Evolutionary conservation across 257 asterid species (phyloP).

Genomic region (Nicotiana otophora): DNA sequence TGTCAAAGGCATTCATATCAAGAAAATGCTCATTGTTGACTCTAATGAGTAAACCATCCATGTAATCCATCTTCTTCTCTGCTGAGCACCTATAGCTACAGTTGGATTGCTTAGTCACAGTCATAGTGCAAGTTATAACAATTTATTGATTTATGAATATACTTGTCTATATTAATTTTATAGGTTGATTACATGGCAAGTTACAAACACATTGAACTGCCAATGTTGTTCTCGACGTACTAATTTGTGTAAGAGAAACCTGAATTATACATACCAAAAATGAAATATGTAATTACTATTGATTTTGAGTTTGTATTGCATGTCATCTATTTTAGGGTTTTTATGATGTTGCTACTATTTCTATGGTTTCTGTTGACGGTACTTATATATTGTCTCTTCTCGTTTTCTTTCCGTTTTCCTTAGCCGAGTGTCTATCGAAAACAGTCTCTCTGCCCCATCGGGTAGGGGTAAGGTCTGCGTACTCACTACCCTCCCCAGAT

Average conservation of each 20-base stretch:
- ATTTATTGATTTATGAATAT: not conserved
- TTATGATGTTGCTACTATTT: too few relatives aligned
- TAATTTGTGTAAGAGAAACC: not conserved
- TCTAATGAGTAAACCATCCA: not conserved
- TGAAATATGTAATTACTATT: not conserved
- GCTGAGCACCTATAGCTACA: not conserved
- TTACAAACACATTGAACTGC: not conserved
- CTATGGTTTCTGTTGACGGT: not conserved
- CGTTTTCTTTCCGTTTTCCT: too few relatives aligned
- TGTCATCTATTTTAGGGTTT: too few relatives aligned
- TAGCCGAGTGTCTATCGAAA: too few relatives aligned
- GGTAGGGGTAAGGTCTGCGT: too few relatives aligned
- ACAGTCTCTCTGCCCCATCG: too few relatives aligned
- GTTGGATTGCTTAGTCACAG: not conserved
- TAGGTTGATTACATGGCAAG: not conserved
- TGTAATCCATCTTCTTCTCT: not conserved
- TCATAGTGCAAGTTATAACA: not conserved
- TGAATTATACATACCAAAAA: not conserved
- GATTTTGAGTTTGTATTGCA: not conserved
- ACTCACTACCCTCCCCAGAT: too few relatives aligned
- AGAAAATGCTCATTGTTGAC: constrained; percentile 12
- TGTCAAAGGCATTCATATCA: constrained; percentile 46
- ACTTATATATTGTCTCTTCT: too few relatives aligned
- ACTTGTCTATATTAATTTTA: not conserved
- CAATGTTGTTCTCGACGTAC: not conserved